Conservation (phyloP, 1,284 basidiomycete species). For the Ustilago nuda region DNA sequence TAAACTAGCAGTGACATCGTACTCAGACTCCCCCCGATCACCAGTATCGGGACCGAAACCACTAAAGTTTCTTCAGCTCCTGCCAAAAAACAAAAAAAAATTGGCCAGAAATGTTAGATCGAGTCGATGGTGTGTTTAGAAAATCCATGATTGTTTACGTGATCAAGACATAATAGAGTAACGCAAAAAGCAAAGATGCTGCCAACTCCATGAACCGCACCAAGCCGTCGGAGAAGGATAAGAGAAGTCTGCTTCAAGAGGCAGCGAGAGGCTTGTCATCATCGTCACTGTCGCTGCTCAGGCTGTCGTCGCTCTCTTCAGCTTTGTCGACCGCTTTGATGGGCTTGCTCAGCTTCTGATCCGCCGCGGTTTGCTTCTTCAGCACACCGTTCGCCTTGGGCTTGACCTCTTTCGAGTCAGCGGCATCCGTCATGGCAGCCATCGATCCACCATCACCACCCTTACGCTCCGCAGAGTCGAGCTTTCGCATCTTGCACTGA, state of each 20-base stretch:
- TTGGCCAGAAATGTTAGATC: background rate
- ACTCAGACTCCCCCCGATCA: too few species aligned
- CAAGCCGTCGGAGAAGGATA: background rate
- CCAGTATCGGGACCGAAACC: too few species aligned
- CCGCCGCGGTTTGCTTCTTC: conserved; percentile 42
- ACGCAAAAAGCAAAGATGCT: background rate
- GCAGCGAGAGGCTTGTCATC: conserved; percentile 52
- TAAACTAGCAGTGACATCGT: too few species aligned
- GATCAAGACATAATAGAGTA: background rate
- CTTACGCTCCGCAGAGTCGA: conserved; percentile 56
- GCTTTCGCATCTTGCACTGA: conserved; percentile 59
- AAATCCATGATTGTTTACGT: conserved; percentile 1
- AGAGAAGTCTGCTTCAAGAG: background rate
- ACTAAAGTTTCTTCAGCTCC: too few species aligned
- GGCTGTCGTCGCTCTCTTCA: conserved; percentile 35
- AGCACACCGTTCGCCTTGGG: conserved; percentile 31
- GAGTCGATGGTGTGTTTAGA: background rate
- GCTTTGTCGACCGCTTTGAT: conserved; percentile 37
- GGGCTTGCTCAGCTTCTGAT: conserved; percentile 24
- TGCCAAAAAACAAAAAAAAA: background rate
- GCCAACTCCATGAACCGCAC: background rate
- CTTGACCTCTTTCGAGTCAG: conserved; percentile 24
- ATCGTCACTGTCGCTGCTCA: conserved; percentile 29
- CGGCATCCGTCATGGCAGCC: conserved; percentile 46
- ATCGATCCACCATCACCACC: conserved; percentile 42